phyloP scores from a whole-genome alignment of 176 grass and related monocot genomes.

The Oryza glaberrima region DNA sequence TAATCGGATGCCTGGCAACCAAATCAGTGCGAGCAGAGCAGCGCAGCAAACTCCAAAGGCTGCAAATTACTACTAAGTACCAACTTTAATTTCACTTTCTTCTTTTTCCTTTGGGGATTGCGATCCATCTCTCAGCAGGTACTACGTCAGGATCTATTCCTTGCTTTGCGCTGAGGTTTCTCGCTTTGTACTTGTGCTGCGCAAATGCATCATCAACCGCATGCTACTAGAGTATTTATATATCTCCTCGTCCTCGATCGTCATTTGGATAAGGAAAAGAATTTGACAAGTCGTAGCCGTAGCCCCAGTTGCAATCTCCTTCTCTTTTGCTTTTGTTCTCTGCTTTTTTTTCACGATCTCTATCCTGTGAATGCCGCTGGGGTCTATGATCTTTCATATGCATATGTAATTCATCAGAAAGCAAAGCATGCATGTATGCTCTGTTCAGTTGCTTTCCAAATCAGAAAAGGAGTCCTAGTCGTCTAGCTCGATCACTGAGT shows the following conservation, averaged over 20 bases:
- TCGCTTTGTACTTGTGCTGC: conserved; percentile 19
- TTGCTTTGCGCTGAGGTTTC: conserved; percentile 71
- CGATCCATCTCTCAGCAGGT: conserved; percentile 24
- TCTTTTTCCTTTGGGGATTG: conserved; percentile 27
- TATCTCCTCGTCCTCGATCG: background rate
- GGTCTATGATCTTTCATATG: background rate
- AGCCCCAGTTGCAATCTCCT: conserved; percentile 35
- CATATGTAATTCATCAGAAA: conserved; percentile 7
- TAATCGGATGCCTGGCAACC: background rate
- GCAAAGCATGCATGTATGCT: conserved; percentile 24
- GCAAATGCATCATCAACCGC: background rate
- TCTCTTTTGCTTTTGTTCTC: conserved; percentile 17
- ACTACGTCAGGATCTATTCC: conserved; percentile 55
- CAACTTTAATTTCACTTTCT: conserved; percentile 2
- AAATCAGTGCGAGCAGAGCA: background rate
- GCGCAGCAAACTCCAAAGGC: conserved; percentile 17
- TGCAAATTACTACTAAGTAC: background rate
- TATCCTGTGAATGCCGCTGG: conserved; percentile 6
- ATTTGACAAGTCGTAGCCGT: background rate
- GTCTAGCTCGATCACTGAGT: background rate
- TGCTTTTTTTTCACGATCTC: conserved; percentile 24
- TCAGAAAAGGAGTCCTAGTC: background rate
- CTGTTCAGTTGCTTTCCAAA: conserved; percentile 16
- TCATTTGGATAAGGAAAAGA: conserved; percentile 37
- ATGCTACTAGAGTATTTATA: background rate